Percentiles rank a stretch among this genome's conserved stretches.
Evolutionary conservation across 371 early-diverging fungal species (phyloP).

Genomic region (Chytridium lagenaria): DNA sequence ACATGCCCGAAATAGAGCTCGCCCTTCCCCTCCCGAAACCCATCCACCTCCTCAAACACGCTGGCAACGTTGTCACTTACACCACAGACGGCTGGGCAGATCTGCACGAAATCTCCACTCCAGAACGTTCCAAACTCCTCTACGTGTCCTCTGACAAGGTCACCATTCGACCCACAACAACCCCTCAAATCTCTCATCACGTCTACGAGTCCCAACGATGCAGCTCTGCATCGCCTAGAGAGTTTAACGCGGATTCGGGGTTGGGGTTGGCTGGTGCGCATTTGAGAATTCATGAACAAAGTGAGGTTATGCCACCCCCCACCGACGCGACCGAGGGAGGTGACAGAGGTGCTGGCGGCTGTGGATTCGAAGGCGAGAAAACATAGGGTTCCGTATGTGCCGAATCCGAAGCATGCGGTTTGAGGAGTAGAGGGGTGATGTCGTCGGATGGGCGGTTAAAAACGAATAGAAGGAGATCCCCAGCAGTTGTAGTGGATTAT

Average conservation of each 20-base stretch:
- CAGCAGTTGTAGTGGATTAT: not conserved
- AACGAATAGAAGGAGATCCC: not conserved
- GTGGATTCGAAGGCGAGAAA: not conserved
- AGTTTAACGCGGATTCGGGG: not conserved
- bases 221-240: no score
- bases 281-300: not conserved
- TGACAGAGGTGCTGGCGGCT: not conserved
- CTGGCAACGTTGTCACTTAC: slow-evolving; percentile 4
- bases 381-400: not conserved
- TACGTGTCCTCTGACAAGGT: slow-evolving; percentile 6
- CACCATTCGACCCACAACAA: slow-evolving; percentile 8
- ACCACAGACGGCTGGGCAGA: slow-evolving; percentile 22
- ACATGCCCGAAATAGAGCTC: slow-evolving; percentile 5
- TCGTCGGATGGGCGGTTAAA: not conserved
- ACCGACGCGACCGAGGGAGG: not conserved
- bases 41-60: not conserved
- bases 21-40: not conserved
- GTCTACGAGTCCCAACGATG: no score
- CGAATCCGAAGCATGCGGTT: not conserved
- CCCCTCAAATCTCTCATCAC: not conserved
- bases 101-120: slow-evolving; percentile 11
- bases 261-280: slow-evolving; percentile 8
- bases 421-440: slow-evolving; percentile 4
- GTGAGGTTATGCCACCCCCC: slow-evolving; percentile 6
- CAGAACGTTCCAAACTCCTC: slow-evolving; percentile 7